Percentiles rank a stretch among this genome's conserved stretches.
These are phyloP conservation scores for Gamsiella multidivaricata DNA, from an alignment of 192 early-diverging fungal genomes.

Conservation along the genomic window DNA sequence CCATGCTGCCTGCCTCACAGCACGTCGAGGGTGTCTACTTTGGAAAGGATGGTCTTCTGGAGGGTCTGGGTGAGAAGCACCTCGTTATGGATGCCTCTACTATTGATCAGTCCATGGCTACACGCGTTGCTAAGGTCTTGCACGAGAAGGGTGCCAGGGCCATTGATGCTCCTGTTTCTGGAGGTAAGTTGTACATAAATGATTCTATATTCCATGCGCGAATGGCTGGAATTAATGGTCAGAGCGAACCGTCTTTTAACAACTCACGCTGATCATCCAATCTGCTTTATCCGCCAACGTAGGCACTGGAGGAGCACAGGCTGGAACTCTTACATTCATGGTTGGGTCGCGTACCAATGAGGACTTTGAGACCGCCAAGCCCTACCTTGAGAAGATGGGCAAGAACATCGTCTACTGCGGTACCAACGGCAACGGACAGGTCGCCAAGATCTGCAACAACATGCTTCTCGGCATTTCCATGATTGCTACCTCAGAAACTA, in stretches of 20 bases:
- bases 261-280: not conserved
- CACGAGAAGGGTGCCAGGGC: constrained; percentile 69
- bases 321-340: constrained; percentile 97
- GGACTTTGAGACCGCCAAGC: constrained; percentile 74
- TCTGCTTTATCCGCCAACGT: not conserved
- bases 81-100: constrained; percentile 92
- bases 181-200: constrained; percentile 78
- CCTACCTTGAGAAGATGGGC: constrained; percentile 79
- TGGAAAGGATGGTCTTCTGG: constrained; percentile 71
- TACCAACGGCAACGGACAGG: constrained; percentile 83
- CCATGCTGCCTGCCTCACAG: constrained; percentile 88
- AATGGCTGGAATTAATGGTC: not conserved
- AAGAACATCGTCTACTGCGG: constrained; percentile 93
- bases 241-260: not conserved
- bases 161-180: constrained; percentile 95
- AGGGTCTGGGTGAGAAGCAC: constrained; percentile 59
- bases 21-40: constrained; percentile 89
- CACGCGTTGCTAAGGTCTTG: constrained; percentile 73
- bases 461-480: constrained; percentile 95
- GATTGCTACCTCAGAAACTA: constrained; percentile 91
- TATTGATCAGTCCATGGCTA: constrained; percentile 85
- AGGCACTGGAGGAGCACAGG: constrained; percentile 87
- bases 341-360: constrained; percentile 74
- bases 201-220: not conserved
- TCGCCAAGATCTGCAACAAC: constrained; percentile 98